Conservation (phyloP, 2,329 filamentous ascomycete genomes). For the Parascedosporium putredinis region DNA sequence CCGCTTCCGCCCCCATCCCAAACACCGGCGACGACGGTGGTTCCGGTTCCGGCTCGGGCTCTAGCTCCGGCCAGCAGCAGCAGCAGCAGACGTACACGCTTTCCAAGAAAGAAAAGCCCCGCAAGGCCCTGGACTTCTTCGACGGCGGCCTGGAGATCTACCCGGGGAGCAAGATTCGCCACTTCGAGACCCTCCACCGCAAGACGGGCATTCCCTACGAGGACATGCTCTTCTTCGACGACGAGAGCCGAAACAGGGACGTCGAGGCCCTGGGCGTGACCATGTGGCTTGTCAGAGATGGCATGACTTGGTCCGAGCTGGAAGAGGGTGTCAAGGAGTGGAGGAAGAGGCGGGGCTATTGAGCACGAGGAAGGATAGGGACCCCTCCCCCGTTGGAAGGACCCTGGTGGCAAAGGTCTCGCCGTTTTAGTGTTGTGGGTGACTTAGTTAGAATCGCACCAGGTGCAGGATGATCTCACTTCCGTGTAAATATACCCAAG, state of each 20-base stretch:
- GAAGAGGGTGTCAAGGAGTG: slow-evolving; percentile 73
- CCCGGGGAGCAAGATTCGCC: slow-evolving; percentile 72
- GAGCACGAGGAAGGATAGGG: too few species aligned
- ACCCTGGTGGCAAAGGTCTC: too few species aligned
- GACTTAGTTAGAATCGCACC: too few species aligned
- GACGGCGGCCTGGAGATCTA: slow-evolving; percentile 55
- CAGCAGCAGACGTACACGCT: not conserved
- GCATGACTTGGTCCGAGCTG: slow-evolving; percentile 65
- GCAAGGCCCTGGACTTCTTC: slow-evolving; percentile 47
- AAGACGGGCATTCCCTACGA: slow-evolving; percentile 61
- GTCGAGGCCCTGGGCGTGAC: slow-evolving; percentile 70
- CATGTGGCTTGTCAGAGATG: slow-evolving; percentile 73
- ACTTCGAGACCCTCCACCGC: slow-evolving; percentile 66
- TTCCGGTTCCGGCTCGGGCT: not conserved
- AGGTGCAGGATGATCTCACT: too few species aligned
- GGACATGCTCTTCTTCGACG: slow-evolving; percentile 94
- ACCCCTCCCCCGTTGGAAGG: too few species aligned
- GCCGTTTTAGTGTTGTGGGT: too few species aligned
- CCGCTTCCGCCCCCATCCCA: slow-evolving; percentile 14
- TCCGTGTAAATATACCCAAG: too few species aligned
- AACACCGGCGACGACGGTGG: slow-evolving; percentile 13
- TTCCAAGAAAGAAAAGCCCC: slow-evolving; percentile 12
- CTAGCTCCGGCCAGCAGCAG: too few species aligned
- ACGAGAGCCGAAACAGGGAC: slow-evolving; percentile 77
- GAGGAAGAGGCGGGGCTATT: slow-evolving; percentile 58